Base-by-base conservation (phyloP, 2,329 filamentous ascomycete genomes). In the Biscogniauxia sp. region DNA sequence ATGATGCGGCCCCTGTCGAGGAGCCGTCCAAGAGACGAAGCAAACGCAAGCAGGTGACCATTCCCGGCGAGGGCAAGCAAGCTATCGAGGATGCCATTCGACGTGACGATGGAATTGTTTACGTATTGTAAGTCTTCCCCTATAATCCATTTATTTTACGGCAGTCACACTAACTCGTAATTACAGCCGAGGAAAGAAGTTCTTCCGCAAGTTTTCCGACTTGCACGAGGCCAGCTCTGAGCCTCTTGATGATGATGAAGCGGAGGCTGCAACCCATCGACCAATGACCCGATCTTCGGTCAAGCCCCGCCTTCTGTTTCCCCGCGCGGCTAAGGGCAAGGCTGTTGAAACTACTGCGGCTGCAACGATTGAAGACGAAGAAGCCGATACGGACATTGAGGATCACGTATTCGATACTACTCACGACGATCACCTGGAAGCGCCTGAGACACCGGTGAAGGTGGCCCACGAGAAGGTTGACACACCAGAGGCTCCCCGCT, bases 111-210 rank as follows among this genome's bases (percentile, higher is more conserved):
- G 91, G 91, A 61, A 82, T 92, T 71, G 79, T 93, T 63, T 92
- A 88, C 69, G 83, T 88, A 13, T 94, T 94, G 90, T 93, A 82
- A 83, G 90, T 88, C 66, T 5, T 45, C 37, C 5, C 15, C 2
- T 17, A 13, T n/a, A 6, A 45, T 2, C 28, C 11, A n/a, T 11
- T 15, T 57, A 28, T 59, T 19, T 32, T 32, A 41, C 37, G 45
- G 57, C 52, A 59, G 53, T 51, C 55, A 49, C 20, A 45, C 54
- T 25, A 51, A 50, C 51, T 58, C 57, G 57, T 32, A 51, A 51
- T 61, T n/a, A 55, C 54, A 93, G 90, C 80, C 91, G 91, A 69
- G 91, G 91, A 73, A 92, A 90, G 80, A 91, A 87, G 72, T 80
- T 91, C 59, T 92, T 92, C 78, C 87, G 88, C 74, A 89, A 88